A percentile compares a stretch with the other conserved stretches of the same genome.
Evolutionary conservation across 169 alveolate genomes (phyloP).

Genomic region (Plasmodium sp.): DNA sequence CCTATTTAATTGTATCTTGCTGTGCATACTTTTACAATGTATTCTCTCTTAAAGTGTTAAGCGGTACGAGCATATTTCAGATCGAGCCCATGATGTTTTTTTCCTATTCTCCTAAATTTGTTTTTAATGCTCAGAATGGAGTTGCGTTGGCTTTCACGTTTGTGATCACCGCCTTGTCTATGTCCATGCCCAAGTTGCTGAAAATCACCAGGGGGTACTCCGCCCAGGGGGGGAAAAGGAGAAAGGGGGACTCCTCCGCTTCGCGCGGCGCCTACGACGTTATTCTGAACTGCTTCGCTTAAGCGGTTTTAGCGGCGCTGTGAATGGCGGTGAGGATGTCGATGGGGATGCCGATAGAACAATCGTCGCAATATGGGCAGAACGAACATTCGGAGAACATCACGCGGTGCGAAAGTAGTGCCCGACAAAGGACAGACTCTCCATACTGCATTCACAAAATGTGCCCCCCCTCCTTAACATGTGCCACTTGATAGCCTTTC

Average conservation of each 20-base stretch:
- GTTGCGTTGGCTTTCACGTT: neutral
- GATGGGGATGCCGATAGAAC: no score
- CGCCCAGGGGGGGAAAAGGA: neutral
- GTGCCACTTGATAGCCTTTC: neutral
- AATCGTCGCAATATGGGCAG: neutral
- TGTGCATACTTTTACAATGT: constrained; percentile 22
- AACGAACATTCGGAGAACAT: neutral
- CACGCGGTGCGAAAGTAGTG: neutral
- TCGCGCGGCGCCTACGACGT: neutral
- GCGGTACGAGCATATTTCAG: constrained; percentile 28
- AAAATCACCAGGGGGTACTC: neutral
- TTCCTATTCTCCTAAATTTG: constrained; percentile 31
- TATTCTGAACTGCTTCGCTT: constrained; percentile 31
- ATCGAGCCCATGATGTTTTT: constrained; percentile 67
- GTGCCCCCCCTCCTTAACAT: neutral
- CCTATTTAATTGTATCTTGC: constrained; percentile 43
- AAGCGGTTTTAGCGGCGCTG: neutral
- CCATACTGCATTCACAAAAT: neutral
- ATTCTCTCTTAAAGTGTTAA: neutral
- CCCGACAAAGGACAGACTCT: neutral
- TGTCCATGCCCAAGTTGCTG: neutral
- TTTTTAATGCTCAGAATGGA: constrained; percentile 19
- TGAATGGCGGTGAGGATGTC: neutral
- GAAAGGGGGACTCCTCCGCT: neutral
- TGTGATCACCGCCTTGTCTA: constrained; percentile 3